phyloP scores from a whole-genome alignment of 805 yeast genomes.

The Kockiozyma suomiensis region DNA sequence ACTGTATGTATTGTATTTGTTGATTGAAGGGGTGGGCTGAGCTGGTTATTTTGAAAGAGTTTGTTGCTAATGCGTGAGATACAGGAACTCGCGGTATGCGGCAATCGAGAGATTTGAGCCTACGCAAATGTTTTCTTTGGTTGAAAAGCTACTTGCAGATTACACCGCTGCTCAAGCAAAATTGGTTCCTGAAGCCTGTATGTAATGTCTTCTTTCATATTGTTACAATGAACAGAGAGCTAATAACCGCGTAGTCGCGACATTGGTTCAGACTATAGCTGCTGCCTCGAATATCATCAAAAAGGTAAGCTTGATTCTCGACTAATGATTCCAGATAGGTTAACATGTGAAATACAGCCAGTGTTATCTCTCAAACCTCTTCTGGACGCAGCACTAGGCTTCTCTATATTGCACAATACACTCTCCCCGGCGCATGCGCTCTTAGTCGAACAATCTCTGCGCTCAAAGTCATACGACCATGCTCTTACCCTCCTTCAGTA shows the following conservation, averaged over 20 bases:
- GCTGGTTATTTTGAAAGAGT: too few species aligned
- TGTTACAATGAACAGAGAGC: neutral
- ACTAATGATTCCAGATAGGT: too few species aligned
- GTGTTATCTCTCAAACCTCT: conserved; percentile 13
- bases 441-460: conserved; percentile 16
- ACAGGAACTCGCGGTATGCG: neutral
- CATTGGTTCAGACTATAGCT: conserved; percentile 4
- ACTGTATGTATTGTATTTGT: conserved; percentile 10
- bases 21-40: neutral
- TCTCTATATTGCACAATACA: conserved; percentile 12
- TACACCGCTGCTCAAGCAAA: conserved; percentile 15
- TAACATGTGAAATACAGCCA: conserved; percentile 1
- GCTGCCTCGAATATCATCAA: conserved; percentile 1
- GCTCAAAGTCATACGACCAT: conserved; percentile 8
- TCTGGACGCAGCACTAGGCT: conserved; percentile 16
- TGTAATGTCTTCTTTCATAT: neutral
- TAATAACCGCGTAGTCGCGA: conserved; percentile 10
- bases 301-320: neutral
- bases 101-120: neutral
- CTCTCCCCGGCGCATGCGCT: conserved; percentile 30
- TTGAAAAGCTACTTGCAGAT: neutral
- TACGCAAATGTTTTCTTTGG: conserved; percentile 8
- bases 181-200: conserved; percentile 19
- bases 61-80: too few species aligned
- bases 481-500: conserved; percentile 8